Evolutionary conservation across 768 basidiomycete species (phyloP).

Genomic region (Suillus spraguei): DNA sequence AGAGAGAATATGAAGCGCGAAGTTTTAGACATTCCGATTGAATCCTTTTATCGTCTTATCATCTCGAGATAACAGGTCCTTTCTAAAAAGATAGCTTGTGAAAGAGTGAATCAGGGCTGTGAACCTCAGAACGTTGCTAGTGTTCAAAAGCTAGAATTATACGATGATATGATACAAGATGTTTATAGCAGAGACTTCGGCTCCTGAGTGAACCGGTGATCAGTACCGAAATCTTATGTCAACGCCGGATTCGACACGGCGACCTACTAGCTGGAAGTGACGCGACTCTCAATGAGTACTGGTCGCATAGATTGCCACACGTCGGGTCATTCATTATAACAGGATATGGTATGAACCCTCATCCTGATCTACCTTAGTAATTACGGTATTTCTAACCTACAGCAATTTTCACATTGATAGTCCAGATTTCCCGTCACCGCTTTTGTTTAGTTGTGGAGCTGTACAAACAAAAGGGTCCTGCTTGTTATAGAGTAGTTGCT

Average conservation of each 20-base stretch:
- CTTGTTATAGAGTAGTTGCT: no score
- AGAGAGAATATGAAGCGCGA: constrained; percentile 9
- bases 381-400: no score
- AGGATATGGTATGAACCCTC: background rate
- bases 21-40: background rate
- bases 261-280: background rate
- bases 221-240: constrained; percentile 6
- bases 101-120: constrained; percentile 11
- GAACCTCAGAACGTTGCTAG: constrained; percentile 21
- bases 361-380: no score
- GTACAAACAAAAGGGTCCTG: no score
- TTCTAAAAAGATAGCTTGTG: constrained; percentile 15
- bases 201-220: constrained; percentile 15
- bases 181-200: constrained; percentile 17
- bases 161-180: constrained; percentile 7
- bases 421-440: no score
- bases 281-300: background rate
- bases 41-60: constrained; percentile 26
- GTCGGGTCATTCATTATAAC: background rate
- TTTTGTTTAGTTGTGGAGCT: no score
- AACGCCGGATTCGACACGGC: background rate
- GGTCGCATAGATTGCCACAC: background rate
- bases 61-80: constrained; percentile 5
- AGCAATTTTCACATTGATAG: no score
- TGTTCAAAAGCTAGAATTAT: background rate